Conservation (phyloP, 768 basidiomycete species). For the Chlorophyllum brunneum region DNA sequence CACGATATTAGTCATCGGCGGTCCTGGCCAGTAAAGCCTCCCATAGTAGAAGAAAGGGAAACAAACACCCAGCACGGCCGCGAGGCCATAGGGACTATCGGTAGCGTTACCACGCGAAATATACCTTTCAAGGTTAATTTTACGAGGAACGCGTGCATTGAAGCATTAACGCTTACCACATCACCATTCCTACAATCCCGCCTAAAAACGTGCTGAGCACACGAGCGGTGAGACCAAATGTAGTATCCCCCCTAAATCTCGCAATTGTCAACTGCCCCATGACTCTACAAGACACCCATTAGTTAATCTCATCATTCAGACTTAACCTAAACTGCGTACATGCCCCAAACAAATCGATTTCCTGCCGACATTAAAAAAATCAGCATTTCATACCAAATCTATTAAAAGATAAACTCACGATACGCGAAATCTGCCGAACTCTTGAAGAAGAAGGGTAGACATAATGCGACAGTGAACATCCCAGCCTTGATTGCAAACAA, state of each 20-base stretch:
- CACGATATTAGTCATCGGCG: constrained; percentile 68
- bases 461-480: constrained; percentile 52
- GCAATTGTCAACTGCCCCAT: constrained; percentile 74
- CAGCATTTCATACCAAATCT: constrained; percentile 11
- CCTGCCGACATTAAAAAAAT: constrained; percentile 27
- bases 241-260: constrained; percentile 74
- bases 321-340: constrained; percentile 38
- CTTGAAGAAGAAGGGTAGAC: constrained; percentile 56
- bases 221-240: constrained; percentile 59
- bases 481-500: constrained; percentile 74
- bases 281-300: constrained; percentile 36
- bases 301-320: neutral
- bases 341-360: constrained; percentile 67
- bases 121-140: constrained; percentile 44
- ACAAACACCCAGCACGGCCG: constrained; percentile 59
- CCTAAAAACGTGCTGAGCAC: constrained; percentile 65
- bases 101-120: constrained; percentile 57
- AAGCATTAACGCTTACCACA: constrained; percentile 49
- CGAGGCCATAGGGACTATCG: constrained; percentile 69
- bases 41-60: constrained; percentile 72
- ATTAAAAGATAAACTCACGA: constrained; percentile 32
- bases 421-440: constrained; percentile 56
- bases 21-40: constrained; percentile 70
- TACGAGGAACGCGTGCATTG: neutral
- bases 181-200: constrained; percentile 53